Evolutionary conservation across 129 eudicot genomes (phyloP).

Genomic region (Rutidosis leptorrhynchoides): DNA sequence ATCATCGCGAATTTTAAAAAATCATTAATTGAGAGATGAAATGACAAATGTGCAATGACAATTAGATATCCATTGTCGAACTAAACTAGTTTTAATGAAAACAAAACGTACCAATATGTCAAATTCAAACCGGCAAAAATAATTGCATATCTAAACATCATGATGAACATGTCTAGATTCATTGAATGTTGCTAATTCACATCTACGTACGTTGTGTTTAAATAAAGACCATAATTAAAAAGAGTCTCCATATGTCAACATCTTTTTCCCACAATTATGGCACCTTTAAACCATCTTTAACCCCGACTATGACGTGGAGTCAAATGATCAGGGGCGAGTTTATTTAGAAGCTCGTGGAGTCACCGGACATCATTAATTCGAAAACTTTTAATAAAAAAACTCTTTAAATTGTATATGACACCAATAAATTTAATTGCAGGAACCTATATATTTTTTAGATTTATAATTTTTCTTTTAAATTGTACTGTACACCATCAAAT

Average conservation of each 20-base stretch:
- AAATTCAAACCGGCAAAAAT: slow-evolving; percentile 1
- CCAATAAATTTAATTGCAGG: too few species aligned
- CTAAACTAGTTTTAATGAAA: background rate
- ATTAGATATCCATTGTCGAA: background rate
- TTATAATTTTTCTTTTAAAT: too few species aligned
- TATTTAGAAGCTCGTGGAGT: too few species aligned
- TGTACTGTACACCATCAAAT: too few species aligned
- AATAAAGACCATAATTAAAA: background rate
- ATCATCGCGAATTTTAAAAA: too few species aligned
- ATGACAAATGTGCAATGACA: background rate
- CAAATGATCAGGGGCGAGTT: too few species aligned
- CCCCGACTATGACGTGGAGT: too few species aligned
- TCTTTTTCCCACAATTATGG: background rate
- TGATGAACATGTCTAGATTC: slow-evolving; percentile 25
- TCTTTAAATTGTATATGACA: too few species aligned
- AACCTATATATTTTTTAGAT: too few species aligned
- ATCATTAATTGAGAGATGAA: background rate
- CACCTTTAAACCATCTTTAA: too few species aligned
- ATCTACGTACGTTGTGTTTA: slow-evolving; percentile 1
- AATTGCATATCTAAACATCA: slow-evolving; percentile 13
- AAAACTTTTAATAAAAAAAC: too few species aligned
- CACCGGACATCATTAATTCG: too few species aligned
- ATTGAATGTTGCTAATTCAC: slow-evolving; percentile 11
- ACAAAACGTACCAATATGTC: slow-evolving; percentile 6
- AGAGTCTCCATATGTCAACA: background rate